These are phyloP conservation scores for Teunomyces cretensis DNA, from an alignment of 805 yeast genomes.

Conservation along the genomic window DNA sequence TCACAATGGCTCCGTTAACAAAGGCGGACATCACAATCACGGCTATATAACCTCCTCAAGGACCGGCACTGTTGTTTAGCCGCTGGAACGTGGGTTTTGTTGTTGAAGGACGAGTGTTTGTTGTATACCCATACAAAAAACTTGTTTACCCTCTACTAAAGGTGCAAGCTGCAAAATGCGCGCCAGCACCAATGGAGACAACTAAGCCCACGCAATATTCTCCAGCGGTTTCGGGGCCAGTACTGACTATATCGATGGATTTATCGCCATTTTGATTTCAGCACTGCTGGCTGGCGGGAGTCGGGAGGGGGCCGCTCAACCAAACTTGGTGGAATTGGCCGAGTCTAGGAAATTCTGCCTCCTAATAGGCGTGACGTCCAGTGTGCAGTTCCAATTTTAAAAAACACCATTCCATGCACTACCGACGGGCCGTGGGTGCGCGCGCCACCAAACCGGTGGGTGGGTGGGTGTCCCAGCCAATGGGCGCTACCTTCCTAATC, in stretches of 20 bases:
- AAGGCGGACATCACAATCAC: neutral
- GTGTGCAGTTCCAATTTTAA: neutral
- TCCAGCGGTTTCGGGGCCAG: neutral
- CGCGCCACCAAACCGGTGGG: neutral
- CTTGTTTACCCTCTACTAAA: neutral
- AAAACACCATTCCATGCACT: neutral
- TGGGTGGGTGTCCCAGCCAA: too few relatives aligned
- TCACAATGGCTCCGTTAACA: neutral
- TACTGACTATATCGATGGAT: too few relatives aligned
- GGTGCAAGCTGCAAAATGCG: slow-evolving; percentile 2
- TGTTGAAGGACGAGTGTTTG: neutral
- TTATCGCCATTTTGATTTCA: too few relatives aligned
- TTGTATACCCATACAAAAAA: neutral
- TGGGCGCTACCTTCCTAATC: too few relatives aligned
- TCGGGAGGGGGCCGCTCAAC: neutral
- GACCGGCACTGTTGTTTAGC: neutral
- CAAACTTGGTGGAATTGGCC: slow-evolving; percentile 2
- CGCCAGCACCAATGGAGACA: neutral
- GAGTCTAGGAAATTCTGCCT: slow-evolving; percentile 2
- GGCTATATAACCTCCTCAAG: neutral
- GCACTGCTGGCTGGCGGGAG: neutral
- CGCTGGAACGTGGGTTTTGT: neutral
- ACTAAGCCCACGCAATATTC: neutral
- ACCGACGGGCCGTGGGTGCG: neutral
- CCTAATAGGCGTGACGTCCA: neutral